These are phyloP conservation scores for Sicyos edulis DNA, from an alignment of 306 rosid genomes.

Conservation along the genomic window DNA sequence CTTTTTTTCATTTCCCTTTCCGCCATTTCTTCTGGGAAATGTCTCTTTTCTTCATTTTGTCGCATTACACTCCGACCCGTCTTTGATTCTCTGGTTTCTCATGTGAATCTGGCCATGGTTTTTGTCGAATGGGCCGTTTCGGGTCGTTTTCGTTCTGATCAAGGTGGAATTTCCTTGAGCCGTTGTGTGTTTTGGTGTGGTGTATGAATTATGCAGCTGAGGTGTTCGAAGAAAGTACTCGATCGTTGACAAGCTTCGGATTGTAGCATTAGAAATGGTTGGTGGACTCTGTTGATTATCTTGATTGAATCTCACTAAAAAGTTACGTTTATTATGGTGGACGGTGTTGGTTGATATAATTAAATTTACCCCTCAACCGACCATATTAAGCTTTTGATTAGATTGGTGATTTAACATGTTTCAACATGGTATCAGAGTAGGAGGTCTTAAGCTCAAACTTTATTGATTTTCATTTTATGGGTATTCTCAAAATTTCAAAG, in stretches of 20 bases:
- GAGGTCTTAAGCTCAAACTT: too few species aligned
- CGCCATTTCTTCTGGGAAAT: slow-evolving; percentile 12
- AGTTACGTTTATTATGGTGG: neutral
- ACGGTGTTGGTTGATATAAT: too few species aligned
- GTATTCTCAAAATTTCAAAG: too few species aligned
- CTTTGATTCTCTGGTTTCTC: neutral
- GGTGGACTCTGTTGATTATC: slow-evolving; percentile 4
- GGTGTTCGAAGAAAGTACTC: slow-evolving; percentile 31
- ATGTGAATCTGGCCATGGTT: slow-evolving; percentile 12
- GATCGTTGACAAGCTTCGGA: slow-evolving; percentile 20
- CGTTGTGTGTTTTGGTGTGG: slow-evolving; percentile 14
- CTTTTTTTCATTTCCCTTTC: slow-evolving; percentile 16
- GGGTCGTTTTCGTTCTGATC: slow-evolving; percentile 14
- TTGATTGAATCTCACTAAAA: neutral
- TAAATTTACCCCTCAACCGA: too few species aligned
- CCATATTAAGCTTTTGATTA: too few species aligned
- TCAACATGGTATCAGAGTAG: too few species aligned
- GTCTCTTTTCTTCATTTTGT: slow-evolving; percentile 4
- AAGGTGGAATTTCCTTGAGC: slow-evolving; percentile 2
- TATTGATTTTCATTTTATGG: too few species aligned
- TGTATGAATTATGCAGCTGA: slow-evolving; percentile 25
- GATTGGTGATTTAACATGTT: too few species aligned
- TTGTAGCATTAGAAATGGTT: slow-evolving; percentile 51
- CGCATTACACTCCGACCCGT: slow-evolving; percentile 19
- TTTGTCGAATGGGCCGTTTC: slow-evolving; percentile 18